A percentile compares a stretch with the other conserved stretches of the same genome.
Conservation (phyloP, 306 rosid genomes). For the Acacia confusa region DNA sequence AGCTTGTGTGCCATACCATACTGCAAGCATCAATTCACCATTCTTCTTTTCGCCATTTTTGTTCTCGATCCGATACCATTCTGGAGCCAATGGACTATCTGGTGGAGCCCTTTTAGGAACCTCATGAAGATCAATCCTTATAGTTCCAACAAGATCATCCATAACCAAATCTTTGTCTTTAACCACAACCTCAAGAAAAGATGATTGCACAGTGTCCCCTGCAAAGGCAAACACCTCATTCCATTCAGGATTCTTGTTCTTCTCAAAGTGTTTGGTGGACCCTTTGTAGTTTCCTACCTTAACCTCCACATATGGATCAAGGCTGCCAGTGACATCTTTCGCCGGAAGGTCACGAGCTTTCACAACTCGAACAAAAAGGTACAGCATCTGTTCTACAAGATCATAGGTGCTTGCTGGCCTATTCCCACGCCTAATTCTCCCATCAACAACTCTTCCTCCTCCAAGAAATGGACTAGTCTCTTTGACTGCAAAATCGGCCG, state of each 20-base stretch:
- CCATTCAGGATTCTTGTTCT: conserved; percentile 82
- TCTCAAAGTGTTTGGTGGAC: conserved; percentile 60
- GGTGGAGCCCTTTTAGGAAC: conserved; percentile 80
- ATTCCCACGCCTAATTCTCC: conserved; percentile 54
- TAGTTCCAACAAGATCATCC: conserved; percentile 78
- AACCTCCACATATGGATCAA: conserved; percentile 90
- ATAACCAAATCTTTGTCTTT: conserved; percentile 63
- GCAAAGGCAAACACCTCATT: conserved; percentile 88
- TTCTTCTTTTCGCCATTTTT: conserved; percentile 57
- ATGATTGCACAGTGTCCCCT: conserved; percentile 55
- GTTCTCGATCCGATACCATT: conserved; percentile 78
- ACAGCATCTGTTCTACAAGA: conserved; percentile 81
- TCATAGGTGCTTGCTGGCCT: conserved; percentile 69
- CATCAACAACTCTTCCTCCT: conserved; percentile 76
- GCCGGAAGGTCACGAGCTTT: conserved; percentile 88
- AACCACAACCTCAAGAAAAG: conserved; percentile 61
- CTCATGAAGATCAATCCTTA: conserved; percentile 64
- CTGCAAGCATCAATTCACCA: conserved; percentile 96
- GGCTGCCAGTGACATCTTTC: conserved; percentile 82
- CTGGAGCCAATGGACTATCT: conserved; percentile 94
- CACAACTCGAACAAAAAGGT: conserved; percentile 83
- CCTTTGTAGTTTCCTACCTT: conserved; percentile 88
- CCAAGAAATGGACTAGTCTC: conserved; percentile 93
- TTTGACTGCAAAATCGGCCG: conserved; percentile 54
- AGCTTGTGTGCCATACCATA: conserved; percentile 95